phyloP scores from a whole-genome alignment of 257 asterid genomes.

The Linaria vulgaris region DNA sequence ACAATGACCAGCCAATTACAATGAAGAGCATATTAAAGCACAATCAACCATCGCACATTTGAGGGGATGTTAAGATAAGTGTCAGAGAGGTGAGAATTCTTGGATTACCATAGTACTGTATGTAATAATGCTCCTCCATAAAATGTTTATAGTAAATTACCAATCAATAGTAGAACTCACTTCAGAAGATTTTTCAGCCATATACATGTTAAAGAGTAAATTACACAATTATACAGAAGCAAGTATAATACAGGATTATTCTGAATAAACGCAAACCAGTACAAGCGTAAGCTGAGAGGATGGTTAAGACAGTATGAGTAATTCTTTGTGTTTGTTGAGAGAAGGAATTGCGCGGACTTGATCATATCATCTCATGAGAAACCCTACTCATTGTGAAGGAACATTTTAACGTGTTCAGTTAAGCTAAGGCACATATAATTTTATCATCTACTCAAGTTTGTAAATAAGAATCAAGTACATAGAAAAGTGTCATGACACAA shows the following conservation, averaged over 20 bases:
- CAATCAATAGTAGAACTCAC: no score
- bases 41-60: background rate
- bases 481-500: background rate
- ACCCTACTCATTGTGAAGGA: no score
- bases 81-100: background rate
- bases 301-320: background rate
- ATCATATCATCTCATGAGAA: no score
- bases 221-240: no score
- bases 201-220: no score
- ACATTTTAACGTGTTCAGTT: no score
- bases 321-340: no score
- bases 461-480: background rate
- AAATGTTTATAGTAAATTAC: no score
- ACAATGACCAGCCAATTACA: background rate
- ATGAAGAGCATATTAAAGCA: slow-evolving; percentile 1
- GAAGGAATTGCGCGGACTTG: no score
- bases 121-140: no score
- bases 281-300: background rate
- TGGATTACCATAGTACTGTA: background rate
- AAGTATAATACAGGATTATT: no score
- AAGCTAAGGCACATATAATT: background rate
- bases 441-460: background rate
- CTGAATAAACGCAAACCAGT: background rate
- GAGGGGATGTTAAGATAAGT: slow-evolving; percentile 1
- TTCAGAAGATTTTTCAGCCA: no score